A percentile compares a stretch with the other conserved stretches of the same genome.
These are phyloP conservation scores for Trichoderma harzianum DNA, from an alignment of 2,329 filamentous ascomycete genomes.

Conservation along the genomic window DNA sequence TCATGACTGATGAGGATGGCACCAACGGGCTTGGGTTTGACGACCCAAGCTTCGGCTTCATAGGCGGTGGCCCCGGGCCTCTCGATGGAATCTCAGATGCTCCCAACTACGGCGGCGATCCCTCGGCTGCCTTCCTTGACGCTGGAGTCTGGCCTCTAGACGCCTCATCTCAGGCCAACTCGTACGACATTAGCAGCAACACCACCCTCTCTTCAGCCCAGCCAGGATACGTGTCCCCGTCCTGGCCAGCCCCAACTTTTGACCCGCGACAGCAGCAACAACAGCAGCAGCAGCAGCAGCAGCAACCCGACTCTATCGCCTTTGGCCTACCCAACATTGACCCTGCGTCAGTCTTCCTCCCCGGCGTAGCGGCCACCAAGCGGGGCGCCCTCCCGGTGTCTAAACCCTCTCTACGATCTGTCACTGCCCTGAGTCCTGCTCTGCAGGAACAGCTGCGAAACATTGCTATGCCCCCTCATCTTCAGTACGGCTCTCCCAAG, in stretches of 20 bases:
- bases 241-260: conserved; percentile 36
- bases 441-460: conserved; percentile 59
- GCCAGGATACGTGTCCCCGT: conserved; percentile 32
- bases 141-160: conserved; percentile 46
- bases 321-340: conserved; percentile 35
- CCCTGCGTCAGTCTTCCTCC: conserved; percentile 34
- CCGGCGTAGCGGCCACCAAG: conserved; percentile 22
- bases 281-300: not conserved
- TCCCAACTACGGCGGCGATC: conserved; percentile 32
- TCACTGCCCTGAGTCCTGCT: conserved; percentile 48
- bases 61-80: conserved; percentile 32
- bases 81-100: conserved; percentile 32
- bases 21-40: conserved; percentile 43
- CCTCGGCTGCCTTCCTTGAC: conserved; percentile 33
- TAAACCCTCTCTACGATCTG: conserved; percentile 29
- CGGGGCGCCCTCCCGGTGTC: conserved; percentile 29
- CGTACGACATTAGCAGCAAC: conserved; percentile 40
- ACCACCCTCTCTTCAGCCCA: conserved; percentile 34
- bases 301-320: conserved; percentile 33
- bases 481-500: conserved; percentile 58
- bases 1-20: conserved; percentile 41
- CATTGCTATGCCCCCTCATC: conserved; percentile 62
- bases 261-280: conserved; percentile 23
- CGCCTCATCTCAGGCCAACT: conserved; percentile 46
- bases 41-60: conserved; percentile 39